phyloP scores from a whole-genome alignment of 2,329 filamentous ascomycete species.

The Zymoseptoria tritici region DNA sequence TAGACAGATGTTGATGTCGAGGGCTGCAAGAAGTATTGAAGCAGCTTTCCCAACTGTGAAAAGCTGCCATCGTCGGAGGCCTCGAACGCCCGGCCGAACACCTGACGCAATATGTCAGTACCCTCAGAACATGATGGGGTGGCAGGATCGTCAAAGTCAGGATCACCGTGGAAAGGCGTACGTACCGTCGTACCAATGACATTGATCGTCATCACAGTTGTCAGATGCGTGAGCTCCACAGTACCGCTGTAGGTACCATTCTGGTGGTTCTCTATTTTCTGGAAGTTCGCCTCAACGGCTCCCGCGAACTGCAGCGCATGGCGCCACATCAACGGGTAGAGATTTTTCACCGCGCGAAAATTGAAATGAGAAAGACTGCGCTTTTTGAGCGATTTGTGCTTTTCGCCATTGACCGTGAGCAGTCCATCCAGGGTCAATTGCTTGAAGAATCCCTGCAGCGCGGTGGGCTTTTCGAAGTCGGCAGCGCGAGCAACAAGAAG shows the following conservation, averaged over 20 bases:
- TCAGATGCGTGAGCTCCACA: background rate
- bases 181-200: too few species aligned
- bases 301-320: background rate
- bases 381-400: background rate
- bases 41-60: too few species aligned
- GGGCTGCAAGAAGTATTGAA: too few species aligned
- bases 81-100: too few species aligned
- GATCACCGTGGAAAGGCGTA: too few species aligned
- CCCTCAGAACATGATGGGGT: too few species aligned
- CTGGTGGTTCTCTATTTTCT: constrained; percentile 26
- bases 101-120: too few species aligned
- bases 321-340: background rate
- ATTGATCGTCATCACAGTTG: background rate
- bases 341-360: background rate
- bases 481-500: background rate
- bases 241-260: background rate
- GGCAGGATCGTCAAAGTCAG: too few species aligned
- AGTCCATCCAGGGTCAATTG: background rate
- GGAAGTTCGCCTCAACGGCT: background rate
- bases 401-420: background rate
- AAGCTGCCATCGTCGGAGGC: too few species aligned
- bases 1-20: too few species aligned
- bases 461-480: background rate
- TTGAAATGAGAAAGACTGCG: background rate
- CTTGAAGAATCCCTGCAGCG: background rate